phyloP scores from a whole-genome alignment of 352 stramenopile species.

The Phytopythium chamaehyphon region DNA sequence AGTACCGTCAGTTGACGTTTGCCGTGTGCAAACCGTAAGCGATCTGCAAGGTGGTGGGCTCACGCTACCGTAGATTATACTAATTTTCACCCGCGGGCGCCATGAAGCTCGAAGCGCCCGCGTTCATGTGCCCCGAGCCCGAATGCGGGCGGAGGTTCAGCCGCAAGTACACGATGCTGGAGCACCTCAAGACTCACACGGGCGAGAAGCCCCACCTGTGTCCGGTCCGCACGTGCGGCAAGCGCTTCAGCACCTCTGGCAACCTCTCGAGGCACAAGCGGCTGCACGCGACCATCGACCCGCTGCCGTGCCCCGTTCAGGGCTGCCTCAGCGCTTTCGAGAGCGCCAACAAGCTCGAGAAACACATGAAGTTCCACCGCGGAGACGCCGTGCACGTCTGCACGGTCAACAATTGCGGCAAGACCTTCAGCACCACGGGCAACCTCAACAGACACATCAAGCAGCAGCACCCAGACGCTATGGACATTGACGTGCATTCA shows the following conservation, averaged over 20 bases:
- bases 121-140: slow-evolving; percentile 24
- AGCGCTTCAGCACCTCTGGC: slow-evolving; percentile 51
- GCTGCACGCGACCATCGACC: slow-evolving; percentile 38
- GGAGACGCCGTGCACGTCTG: slow-evolving; percentile 41
- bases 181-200: slow-evolving; percentile 56
- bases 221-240: slow-evolving; percentile 27
- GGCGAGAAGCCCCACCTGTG: slow-evolving; percentile 49
- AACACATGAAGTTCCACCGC: slow-evolving; percentile 54
- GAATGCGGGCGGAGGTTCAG: slow-evolving; percentile 28
- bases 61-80: no score
- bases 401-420: slow-evolving; percentile 37
- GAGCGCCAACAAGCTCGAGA: slow-evolving; percentile 48
- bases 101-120: slow-evolving; percentile 10
- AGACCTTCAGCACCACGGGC: slow-evolving; percentile 52
- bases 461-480: slow-evolving; percentile 25
- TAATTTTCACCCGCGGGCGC: no score
- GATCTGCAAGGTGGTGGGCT: no score
- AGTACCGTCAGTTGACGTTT: neutral
- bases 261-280: slow-evolving; percentile 56
- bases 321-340: slow-evolving; percentile 33
- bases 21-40: no score
- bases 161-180: slow-evolving; percentile 41
- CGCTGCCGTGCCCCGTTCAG: slow-evolving; percentile 27
- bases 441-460: slow-evolving; percentile 53
- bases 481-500: slow-evolving; percentile 2